Percentiles rank a stretch among this genome's conserved stretches.
These are phyloP conservation scores for Hymenoscyphus infarciens DNA, from an alignment of 2,329 filamentous ascomycete species.

Conservation along the genomic window DNA sequence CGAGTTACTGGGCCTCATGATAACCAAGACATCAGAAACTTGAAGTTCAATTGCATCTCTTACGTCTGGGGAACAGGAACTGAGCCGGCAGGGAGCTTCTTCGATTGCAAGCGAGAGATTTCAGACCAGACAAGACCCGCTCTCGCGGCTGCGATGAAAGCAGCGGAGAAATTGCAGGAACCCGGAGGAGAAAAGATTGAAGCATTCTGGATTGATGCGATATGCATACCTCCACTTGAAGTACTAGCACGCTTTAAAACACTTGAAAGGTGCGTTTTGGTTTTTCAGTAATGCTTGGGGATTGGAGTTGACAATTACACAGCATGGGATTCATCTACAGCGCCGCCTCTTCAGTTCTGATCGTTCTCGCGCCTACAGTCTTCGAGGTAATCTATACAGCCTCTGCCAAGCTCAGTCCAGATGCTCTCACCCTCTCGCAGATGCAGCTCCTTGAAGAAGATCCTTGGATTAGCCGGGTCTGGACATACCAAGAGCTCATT, in stretches of 20 bases:
- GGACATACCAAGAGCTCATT: neutral
- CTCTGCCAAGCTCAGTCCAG: neutral
- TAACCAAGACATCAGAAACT: neutral
- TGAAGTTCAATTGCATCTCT: slow-evolving; percentile 22
- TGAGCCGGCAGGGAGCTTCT: slow-evolving; percentile 19
- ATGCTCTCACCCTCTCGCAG: neutral
- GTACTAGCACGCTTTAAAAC: slow-evolving; percentile 14
- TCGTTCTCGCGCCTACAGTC: neutral
- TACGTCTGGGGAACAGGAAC: slow-evolving; percentile 22
- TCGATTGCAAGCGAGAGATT: slow-evolving; percentile 19
- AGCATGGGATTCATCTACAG: slow-evolving; percentile 1
- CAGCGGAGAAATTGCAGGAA: slow-evolving; percentile 9
- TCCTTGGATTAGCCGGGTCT: neutral
- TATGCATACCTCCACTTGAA: slow-evolving; percentile 21
- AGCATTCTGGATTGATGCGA: slow-evolving; percentile 23
- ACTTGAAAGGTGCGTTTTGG: slow-evolving; percentile 17
- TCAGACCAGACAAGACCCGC: slow-evolving; percentile 21
- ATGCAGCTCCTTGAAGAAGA: neutral
- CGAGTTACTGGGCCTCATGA: slow-evolving; percentile 16
- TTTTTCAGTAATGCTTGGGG: neutral
- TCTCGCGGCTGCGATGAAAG: slow-evolving; percentile 19
- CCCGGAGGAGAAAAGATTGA: slow-evolving; percentile 9
- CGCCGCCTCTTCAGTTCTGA: neutral
- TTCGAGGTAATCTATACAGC: neutral
- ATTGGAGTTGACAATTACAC: neutral